phyloP scores from a whole-genome alignment of 257 asterid species.

The Gentiana straminea region DNA sequence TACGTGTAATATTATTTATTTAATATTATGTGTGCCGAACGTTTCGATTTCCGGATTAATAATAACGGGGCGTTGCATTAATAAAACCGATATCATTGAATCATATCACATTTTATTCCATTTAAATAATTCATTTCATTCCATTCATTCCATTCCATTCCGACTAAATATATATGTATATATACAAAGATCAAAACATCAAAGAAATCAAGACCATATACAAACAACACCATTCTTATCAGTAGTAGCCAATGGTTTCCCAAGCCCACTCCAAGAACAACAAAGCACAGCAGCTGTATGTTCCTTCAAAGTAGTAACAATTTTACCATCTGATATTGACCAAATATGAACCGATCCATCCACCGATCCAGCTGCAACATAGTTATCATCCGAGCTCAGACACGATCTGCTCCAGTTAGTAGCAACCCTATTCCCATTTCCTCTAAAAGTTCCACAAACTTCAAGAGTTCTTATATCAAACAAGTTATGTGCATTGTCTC shows the following conservation, averaged over 20 bases:
- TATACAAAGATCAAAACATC: too few relatives aligned
- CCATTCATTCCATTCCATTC: too few relatives aligned
- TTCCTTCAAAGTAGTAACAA: conserved; percentile 76
- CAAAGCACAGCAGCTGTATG: conserved; percentile 59
- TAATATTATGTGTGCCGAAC: too few relatives aligned
- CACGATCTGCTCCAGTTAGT: conserved; percentile 93
- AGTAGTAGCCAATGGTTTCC: conserved; percentile 72
- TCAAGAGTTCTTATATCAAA: conserved; percentile 80
- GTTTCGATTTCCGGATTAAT: too few relatives aligned
- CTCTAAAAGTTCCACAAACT: conserved; percentile 62
- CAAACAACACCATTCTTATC: conserved; percentile 73
- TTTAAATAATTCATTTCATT: too few relatives aligned
- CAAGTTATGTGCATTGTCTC: conserved; percentile 79
- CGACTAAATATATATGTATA: too few relatives aligned
- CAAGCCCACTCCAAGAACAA: conserved; percentile 81
- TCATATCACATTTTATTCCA: too few relatives aligned
- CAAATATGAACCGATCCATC: conserved; percentile 86
- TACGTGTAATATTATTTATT: too few relatives aligned
- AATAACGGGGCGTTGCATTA: too few relatives aligned
- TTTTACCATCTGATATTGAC: conserved; percentile 50
- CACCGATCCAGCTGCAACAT: conserved; percentile 78
- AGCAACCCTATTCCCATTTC: conserved; percentile 55
- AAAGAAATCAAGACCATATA: conserved; percentile 36
- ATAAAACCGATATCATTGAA: too few relatives aligned
- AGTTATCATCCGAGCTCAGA: conserved; percentile 73